Conservation (phyloP, 2,329 filamentous ascomycete species). For the Ambrosiella beaveri region DNA sequence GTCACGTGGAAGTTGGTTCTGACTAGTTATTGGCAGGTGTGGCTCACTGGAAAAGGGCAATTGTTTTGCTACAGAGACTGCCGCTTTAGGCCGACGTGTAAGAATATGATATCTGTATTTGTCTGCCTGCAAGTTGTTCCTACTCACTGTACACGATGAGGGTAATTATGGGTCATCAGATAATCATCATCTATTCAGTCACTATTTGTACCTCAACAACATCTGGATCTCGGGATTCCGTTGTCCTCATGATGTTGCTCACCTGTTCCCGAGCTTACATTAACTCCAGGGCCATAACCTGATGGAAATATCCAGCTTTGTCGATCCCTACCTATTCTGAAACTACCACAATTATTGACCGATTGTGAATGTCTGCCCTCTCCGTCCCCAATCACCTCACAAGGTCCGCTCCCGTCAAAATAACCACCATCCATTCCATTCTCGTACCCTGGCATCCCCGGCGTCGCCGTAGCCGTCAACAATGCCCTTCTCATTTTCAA, state of each 20-base stretch:
- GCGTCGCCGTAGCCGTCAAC: constrained; percentile 34
- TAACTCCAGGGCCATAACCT: constrained; percentile 23
- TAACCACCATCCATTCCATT: constrained; percentile 30
- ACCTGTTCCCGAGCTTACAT: constrained; percentile 23
- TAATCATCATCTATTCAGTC: not conserved
- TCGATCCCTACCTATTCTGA: constrained; percentile 39
- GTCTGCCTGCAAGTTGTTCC: not conserved
- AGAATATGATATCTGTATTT: not conserved
- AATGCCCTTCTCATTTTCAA: constrained; percentile 44
- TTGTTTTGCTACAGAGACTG: not conserved
- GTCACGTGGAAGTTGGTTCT: too few species aligned
- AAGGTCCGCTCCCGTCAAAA: constrained; percentile 30
- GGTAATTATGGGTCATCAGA: not conserved
- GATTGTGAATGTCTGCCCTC: not conserved
- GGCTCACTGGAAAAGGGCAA: not conserved
- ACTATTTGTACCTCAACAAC: constrained; percentile 15
- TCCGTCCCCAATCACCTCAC: not conserved
- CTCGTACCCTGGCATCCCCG: constrained; percentile 31
- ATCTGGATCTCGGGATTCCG: constrained; percentile 12
- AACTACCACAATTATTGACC: constrained; percentile 25
- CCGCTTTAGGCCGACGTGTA: not conserved
- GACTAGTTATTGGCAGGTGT: not conserved
- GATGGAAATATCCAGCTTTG: constrained; percentile 43
- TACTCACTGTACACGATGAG: not conserved
- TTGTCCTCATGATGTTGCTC: constrained; percentile 26